Evolutionary conservation across 257 asterid genomes (phyloP).

Genomic region (Apocynum venetum): DNA sequence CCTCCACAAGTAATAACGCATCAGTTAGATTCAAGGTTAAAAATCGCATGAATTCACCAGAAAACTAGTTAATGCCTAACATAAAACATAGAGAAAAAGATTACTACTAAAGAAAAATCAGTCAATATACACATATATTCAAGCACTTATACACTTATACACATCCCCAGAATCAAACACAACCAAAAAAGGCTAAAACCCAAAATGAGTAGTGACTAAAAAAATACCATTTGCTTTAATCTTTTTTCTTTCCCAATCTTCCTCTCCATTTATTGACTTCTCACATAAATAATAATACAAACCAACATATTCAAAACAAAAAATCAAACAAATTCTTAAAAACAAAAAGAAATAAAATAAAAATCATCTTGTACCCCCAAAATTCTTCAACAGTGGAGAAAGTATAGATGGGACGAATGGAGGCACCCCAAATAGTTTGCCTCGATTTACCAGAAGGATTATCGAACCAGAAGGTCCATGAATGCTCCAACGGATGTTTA

Average conservation of each 20-base stretch:
- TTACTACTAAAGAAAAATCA: neutral
- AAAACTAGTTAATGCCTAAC: neutral
- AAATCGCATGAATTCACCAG: too few species aligned
- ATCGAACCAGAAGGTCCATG: slow-evolving; percentile 49
- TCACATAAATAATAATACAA: neutral
- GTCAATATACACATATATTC: neutral
- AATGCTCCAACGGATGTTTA: slow-evolving; percentile 37
- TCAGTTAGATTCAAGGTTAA: neutral
- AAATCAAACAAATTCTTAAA: neutral
- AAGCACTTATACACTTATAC: neutral
- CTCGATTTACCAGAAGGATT: slow-evolving; percentile 32
- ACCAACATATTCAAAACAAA: neutral
- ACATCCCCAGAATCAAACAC: neutral
- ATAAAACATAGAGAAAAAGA: neutral
- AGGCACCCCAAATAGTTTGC: slow-evolving; percentile 38
- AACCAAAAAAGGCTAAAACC: neutral
- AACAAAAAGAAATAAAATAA: neutral
- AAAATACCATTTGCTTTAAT: neutral
- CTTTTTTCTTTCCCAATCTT: neutral
- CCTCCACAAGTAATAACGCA: neutral
- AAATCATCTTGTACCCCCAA: slow-evolving; percentile 32
- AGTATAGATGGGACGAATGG: slow-evolving; percentile 40
- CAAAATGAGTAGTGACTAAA: neutral
- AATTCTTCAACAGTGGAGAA: slow-evolving; percentile 51
- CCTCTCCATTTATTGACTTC: neutral